Evolutionary conservation across 2,329 filamentous ascomycete species (phyloP).

Genomic region (Colletotrichum trifolii): DNA sequence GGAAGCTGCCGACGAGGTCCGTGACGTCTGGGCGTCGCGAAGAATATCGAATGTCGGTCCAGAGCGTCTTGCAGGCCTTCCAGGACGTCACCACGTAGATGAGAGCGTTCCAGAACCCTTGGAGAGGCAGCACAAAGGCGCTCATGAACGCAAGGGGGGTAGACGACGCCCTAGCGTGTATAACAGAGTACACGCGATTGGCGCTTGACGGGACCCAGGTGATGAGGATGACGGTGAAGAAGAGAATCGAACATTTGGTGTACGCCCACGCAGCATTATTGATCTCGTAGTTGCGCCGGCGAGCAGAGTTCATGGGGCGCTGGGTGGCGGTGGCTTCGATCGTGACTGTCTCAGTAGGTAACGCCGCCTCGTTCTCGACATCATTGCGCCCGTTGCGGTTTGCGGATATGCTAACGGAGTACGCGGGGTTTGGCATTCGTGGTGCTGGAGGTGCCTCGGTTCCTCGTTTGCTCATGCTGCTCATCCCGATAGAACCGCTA

Average conservation of each 20-base stretch:
- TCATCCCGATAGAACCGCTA: slow-evolving; percentile 46
- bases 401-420: slow-evolving; percentile 59
- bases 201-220: slow-evolving; percentile 83
- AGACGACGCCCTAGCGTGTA: slow-evolving; percentile 62
- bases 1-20: slow-evolving; percentile 46
- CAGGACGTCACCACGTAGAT: slow-evolving; percentile 81
- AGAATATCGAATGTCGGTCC: slow-evolving; percentile 48
- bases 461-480: slow-evolving; percentile 44
- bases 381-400: slow-evolving; percentile 40
- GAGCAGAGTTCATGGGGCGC: slow-evolving; percentile 43
- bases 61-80: slow-evolving; percentile 67
- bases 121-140: slow-evolving; percentile 80
- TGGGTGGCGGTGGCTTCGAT: slow-evolving; percentile 35
- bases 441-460: slow-evolving; percentile 30
- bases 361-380: slow-evolving; percentile 41
- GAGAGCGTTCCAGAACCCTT: slow-evolving; percentile 86
- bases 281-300: slow-evolving; percentile 59
- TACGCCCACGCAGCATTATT: slow-evolving; percentile 76
- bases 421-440: slow-evolving; percentile 41
- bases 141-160: slow-evolving; percentile 75
- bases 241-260: slow-evolving; percentile 76
- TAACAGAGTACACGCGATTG: slow-evolving; percentile 79
- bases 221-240: slow-evolving; percentile 77
- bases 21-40: slow-evolving; percentile 45
- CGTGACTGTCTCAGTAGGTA: slow-evolving; percentile 44